Percentiles rank a stretch among this genome's conserved stretches.
phyloP scores from a whole-genome alignment of 495 filamentous ascomycete species.

The Aspergillus cavernicola region DNA sequence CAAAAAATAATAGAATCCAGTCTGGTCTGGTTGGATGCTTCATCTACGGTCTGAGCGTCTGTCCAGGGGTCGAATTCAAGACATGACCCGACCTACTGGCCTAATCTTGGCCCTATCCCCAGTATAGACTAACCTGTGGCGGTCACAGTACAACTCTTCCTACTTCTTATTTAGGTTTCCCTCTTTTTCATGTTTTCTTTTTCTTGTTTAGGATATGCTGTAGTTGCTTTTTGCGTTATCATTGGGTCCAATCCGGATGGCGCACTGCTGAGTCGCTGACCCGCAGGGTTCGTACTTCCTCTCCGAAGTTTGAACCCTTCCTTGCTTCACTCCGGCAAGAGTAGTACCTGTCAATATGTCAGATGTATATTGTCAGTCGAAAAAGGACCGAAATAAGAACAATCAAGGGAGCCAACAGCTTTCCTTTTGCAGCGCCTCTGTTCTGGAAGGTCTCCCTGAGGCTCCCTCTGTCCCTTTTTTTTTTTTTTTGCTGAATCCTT shows the following conservation, averaged over 20 bases:
- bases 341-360: no score
- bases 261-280: constrained; percentile 2
- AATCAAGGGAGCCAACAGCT: background rate
- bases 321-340: background rate
- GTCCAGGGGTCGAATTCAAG: constrained; percentile 6
- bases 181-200: constrained; percentile 2
- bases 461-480: background rate
- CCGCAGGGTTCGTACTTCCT: constrained; percentile 1
- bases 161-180: background rate
- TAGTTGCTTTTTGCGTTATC: constrained; percentile 13
- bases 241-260: constrained; percentile 1
- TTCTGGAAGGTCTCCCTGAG: background rate
- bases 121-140: background rate
- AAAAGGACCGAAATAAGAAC: background rate
- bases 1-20: background rate
- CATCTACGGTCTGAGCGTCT: constrained; percentile 1
- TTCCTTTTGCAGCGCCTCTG: background rate
- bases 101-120: background rate
- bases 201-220: constrained; percentile 3
- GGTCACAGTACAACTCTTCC: constrained; percentile 3
- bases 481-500: background rate
- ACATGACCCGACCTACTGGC: constrained; percentile 2
- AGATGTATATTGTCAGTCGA: background rate
- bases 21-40: background rate
- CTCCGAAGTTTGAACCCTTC: constrained; percentile 3